Evolutionary conservation across 495 filamentous ascomycete species (phyloP).

Genomic region (Neurospora sublineolata): DNA sequence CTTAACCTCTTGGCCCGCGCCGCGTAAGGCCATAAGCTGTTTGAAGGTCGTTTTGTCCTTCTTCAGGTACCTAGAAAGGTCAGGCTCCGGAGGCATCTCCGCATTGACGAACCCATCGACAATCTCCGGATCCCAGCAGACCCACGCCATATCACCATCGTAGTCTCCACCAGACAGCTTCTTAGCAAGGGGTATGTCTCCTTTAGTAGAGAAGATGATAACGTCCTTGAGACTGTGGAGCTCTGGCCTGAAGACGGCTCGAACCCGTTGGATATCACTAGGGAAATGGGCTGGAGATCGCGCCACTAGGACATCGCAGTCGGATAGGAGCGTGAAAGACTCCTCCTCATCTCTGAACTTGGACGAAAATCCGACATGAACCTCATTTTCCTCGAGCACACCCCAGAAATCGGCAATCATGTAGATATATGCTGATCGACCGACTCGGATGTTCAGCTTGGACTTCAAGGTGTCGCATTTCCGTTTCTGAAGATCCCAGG

Average conservation of each 20-base stretch:
- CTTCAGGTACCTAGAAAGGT: conserved; percentile 43
- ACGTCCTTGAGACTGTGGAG: conserved; percentile 73
- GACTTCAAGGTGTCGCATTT: conserved; percentile 46
- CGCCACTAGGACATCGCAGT: conserved; percentile 73
- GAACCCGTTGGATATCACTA: conserved; percentile 71
- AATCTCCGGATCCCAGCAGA: conserved; percentile 77
- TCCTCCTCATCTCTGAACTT: conserved; percentile 42
- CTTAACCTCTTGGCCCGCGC: not conserved
- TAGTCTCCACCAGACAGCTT: conserved; percentile 91
- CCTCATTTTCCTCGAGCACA: conserved; percentile 58
- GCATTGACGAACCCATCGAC: conserved; percentile 68
- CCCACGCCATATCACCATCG: conserved; percentile 82
- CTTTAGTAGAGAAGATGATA: conserved; percentile 69
- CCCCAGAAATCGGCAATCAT: conserved; percentile 74
- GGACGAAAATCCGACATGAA: conserved; percentile 70
- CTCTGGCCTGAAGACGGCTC: conserved; percentile 47
- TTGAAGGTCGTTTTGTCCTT: conserved; percentile 44
- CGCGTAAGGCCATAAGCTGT: conserved; percentile 24
- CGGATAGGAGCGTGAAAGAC: conserved; percentile 49
- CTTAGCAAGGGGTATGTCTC: conserved; percentile 57
- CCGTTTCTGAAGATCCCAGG: conserved; percentile 42
- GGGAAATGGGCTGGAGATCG: conserved; percentile 68
- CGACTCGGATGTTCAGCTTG: conserved; percentile 59
- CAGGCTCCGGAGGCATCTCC: conserved; percentile 36
- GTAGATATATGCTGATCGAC: conserved; percentile 62